These are phyloP conservation scores for Berberis vulgaris DNA, from an alignment of 164 flowering plant genomes.

Conservation along the genomic window DNA sequence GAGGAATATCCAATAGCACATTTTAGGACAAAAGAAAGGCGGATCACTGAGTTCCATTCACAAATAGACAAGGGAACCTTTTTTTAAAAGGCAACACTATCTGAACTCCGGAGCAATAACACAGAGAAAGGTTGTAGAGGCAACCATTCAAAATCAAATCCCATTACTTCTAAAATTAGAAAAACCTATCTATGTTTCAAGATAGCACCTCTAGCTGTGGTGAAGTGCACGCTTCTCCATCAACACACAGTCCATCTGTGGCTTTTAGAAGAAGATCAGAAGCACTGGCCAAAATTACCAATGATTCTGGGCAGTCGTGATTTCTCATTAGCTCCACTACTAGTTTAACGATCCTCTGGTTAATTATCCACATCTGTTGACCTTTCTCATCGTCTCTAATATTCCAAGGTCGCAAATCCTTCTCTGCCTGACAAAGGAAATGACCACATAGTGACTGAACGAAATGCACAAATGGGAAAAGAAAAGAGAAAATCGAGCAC, in stretches of 20 bases:
- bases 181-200: neutral
- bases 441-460: conserved; percentile 23
- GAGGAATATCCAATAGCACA: too few relatives aligned
- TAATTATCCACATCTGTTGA: conserved; percentile 86
- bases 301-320: conserved; percentile 74
- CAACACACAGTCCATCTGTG: conserved; percentile 96
- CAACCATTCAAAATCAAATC: neutral
- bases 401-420: conserved; percentile 93
- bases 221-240: conserved; percentile 96
- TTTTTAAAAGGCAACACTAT: too few relatives aligned
- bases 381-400: conserved; percentile 89
- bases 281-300: conserved; percentile 75
- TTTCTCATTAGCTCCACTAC: conserved; percentile 91
- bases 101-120: too few relatives aligned
- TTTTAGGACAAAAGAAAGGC: too few relatives aligned
- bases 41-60: too few relatives aligned
- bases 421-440: conserved; percentile 68
- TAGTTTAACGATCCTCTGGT: conserved; percentile 81
- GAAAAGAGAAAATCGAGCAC: conserved; percentile 2
- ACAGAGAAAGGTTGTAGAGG: neutral
- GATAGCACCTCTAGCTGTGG: conserved; percentile 85
- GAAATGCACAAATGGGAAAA: conserved; percentile 5
- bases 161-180: neutral
- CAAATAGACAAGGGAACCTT: too few relatives aligned
- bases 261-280: conserved; percentile 90